Conservation (phyloP, 2,329 filamentous ascomycete genomes). For the Fusarium sp. region DNA sequence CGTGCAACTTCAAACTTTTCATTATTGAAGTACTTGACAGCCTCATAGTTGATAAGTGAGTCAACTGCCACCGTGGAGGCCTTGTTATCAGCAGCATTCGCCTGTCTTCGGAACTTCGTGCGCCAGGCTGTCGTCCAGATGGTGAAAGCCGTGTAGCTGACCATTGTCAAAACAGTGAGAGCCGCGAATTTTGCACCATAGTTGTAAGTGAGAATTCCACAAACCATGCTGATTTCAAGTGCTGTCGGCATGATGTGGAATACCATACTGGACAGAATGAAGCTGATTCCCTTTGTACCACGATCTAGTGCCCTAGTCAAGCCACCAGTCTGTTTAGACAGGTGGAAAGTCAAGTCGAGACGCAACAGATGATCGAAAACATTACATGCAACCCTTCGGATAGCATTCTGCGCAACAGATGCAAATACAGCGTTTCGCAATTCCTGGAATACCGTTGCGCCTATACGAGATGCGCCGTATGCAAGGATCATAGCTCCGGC, state of each 20-base stretch:
- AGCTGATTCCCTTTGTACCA: conserved; percentile 98
- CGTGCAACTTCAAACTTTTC: conserved; percentile 92
- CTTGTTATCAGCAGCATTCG: conserved; percentile 95
- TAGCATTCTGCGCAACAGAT: conserved; percentile 96
- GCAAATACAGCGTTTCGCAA: conserved; percentile 96
- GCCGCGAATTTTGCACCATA: conserved; percentile 93
- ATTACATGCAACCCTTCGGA: conserved; percentile 88
- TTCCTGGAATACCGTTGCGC: conserved; percentile 91
- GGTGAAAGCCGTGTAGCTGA: conserved; percentile 94
- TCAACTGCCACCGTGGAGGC: conserved; percentile 96
- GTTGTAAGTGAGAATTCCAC: conserved; percentile 95
- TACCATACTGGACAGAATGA: conserved; percentile 96
- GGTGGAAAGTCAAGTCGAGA: conserved; percentile 92
- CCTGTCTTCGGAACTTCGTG: conserved; percentile 94
- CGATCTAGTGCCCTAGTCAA: conserved; percentile 94
- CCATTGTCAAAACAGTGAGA: conserved; percentile 92
- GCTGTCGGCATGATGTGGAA: conserved; percentile 96
- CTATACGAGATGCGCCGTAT: conserved; percentile 89
- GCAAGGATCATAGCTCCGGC: conserved; percentile 94
- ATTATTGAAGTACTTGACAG: conserved; percentile 99
- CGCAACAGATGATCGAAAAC: conserved; percentile 92
- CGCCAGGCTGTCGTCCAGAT: conserved; percentile 97
- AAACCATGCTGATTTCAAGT: conserved; percentile 94
- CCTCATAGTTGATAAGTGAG: conserved; percentile 98
- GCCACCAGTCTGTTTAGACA: conserved; percentile 93